Base-by-base conservation (phyloP, 2,329 filamentous ascomycete genomes). In the Aspergillus fischeri region DNA sequence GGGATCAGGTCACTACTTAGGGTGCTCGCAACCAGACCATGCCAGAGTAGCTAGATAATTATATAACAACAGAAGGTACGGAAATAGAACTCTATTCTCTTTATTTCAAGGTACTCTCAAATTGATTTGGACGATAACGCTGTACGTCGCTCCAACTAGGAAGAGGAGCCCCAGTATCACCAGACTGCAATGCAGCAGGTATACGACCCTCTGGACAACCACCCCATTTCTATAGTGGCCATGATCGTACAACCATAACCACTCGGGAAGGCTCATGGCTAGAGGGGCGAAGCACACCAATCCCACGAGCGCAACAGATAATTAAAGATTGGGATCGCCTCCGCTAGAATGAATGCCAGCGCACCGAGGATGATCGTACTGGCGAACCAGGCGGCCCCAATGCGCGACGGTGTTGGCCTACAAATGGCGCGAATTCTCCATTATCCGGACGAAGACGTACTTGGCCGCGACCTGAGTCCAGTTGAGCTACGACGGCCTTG, bases 251-350 rank as follows among this genome's bases (percentile, higher is more conserved):
- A 81, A 65, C 80, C 80, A 83, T 8, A 83, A 62, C 69, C 73
- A 77, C 0, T 75, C 79, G 0, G 80, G 80, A 3, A 82, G 65
- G 0, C 68, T 68, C 21, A 83, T 72, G 4, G 76, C 77, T n/a
- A 83, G 60, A 0, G 79, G 80, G 24, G 80, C 79, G 60, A 81
- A 82, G 48, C 77, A 79, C 17, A 83, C 50, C 21, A 74, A 75
- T 21, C 79, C 80, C 1, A 77, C 76, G 38, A 83, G 63, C 10
- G 77, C 74, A n/a, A 81, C 27, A 82, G 57, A 60, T 77, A 81
- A 60, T 80, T 80, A 72, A 83, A 83, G 53, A 82, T 80, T 0
- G 81, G 80, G 25, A 83, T 79, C 1, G 76, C 78, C 32, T 77
- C 73, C 1, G 80, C 80, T 8, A 83, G 71, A 54, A 83, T 68